Evolutionary conservation across 805 yeast genomes (phyloP).

Genomic region (Candida ponderosae): DNA sequence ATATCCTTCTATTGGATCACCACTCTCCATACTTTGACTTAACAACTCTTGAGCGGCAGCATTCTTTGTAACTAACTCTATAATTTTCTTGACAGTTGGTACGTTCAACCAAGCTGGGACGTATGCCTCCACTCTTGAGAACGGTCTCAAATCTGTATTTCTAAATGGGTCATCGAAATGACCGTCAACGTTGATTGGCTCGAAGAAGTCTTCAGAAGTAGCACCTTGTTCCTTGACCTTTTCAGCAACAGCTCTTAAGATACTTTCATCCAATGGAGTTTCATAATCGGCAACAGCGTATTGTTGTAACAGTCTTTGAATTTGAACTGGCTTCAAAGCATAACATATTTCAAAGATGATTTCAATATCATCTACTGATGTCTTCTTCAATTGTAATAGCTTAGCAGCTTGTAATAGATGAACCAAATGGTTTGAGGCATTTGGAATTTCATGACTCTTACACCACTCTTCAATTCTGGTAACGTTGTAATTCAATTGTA

Average conservation of each 20-base stretch:
- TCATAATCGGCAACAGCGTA: conserved; percentile 93
- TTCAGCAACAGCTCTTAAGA: conserved; percentile 74
- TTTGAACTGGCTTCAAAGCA: conserved; percentile 89
- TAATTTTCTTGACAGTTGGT: conserved; percentile 81
- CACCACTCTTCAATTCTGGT: conserved; percentile 99
- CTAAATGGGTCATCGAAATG: conserved; percentile 82
- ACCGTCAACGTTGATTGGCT: conserved; percentile 60
- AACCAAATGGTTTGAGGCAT: conserved; percentile 74
- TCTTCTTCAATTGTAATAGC: conserved; percentile 84
- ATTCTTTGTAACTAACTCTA: conserved; percentile 79
- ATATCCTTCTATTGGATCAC: conserved; percentile 9
- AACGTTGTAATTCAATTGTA: conserved; percentile 92
- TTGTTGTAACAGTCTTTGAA: conserved; percentile 84
- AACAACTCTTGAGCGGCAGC: conserved; percentile 59
- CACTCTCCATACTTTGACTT: conserved; percentile 17
- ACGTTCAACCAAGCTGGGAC: conserved; percentile 92
- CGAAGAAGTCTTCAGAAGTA: conserved; percentile 57
- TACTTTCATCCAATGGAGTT: conserved; percentile 78
- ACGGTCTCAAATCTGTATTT: conserved; percentile 64
- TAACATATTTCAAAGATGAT: conserved; percentile 93
- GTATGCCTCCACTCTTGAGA: conserved; percentile 78
- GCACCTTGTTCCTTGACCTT: conserved; percentile 56
- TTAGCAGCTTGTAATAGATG: conserved; percentile 92
- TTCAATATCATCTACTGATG: conserved; percentile 80
- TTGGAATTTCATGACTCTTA: conserved; percentile 83